phyloP scores from a whole-genome alignment of 805 yeast genomes.

The Wickerhamomyces ciferrii region DNA sequence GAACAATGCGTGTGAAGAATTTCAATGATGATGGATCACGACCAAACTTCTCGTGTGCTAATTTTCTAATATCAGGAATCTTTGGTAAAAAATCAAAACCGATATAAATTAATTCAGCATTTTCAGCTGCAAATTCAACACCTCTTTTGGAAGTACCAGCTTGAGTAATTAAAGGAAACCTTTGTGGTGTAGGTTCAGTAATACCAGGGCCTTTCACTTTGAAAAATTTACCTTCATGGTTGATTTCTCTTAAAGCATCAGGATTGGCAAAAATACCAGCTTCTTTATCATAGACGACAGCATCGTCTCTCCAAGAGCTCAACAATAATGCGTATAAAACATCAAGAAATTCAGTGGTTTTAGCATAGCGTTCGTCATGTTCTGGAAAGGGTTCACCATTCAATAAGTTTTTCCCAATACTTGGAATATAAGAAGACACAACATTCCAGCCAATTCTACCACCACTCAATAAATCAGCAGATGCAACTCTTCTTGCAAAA shows the following conservation, averaged over 20 bases:
- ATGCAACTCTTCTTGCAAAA: slow-evolving; percentile 32
- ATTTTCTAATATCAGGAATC: slow-evolving; percentile 24
- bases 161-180: too few relatives aligned
- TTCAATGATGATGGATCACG: slow-evolving; percentile 22
- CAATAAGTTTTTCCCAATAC: slow-evolving; percentile 31
- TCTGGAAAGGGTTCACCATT: slow-evolving; percentile 28
- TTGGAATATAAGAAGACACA: slow-evolving; percentile 32
- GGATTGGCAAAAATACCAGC: too few relatives aligned
- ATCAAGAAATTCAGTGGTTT: slow-evolving; percentile 33
- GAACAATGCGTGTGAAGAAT: too few relatives aligned
- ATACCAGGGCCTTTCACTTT: too few relatives aligned
- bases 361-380: slow-evolving; percentile 30
- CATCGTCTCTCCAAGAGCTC: slow-evolving; percentile 31
- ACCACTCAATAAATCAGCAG: slow-evolving; percentile 34
- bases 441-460: slow-evolving; percentile 41
- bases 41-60: slow-evolving; percentile 6
- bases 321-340: slow-evolving; percentile 31
- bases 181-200: too few relatives aligned
- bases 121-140: too few relatives aligned
- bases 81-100: slow-evolving; percentile 23
- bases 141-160: too few relatives aligned
- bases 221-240: too few relatives aligned
- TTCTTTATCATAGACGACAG: too few relatives aligned
- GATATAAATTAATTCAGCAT: too few relatives aligned
- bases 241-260: too few relatives aligned